Base-by-base conservation (phyloP, 164 flowering plant species). In the Vitis cinerea region DNA sequence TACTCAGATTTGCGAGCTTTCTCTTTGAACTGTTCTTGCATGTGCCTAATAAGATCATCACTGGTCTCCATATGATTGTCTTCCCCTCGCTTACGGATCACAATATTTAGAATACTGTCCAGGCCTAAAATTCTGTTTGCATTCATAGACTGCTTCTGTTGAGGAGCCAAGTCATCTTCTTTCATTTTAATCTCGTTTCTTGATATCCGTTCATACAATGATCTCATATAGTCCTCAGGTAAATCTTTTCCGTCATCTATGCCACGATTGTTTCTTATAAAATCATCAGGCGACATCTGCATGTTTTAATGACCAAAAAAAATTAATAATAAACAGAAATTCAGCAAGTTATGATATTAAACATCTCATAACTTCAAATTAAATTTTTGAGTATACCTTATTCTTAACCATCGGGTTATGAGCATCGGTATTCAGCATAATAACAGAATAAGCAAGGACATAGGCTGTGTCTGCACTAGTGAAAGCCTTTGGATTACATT, bases 1-100 rank as follows among this genome's bases (percentile, higher is more conserved):
- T 90, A 96, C 99, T 96, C 98, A 70, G 99, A 82, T 80, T 92
- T 96, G 79, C 97, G 96, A 75, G 99, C 99, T 77, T 93, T 92
- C 79, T 93, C 97, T 81, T 96, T 93, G 72, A 96, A 93, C 72
- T 94, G 98, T 75, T 96, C 97, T 80, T 96, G 99, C 98, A 92
- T 90, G 74, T 94, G 95, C 79, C 85, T 88, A 72, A 93, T 88
- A 66, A 93, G 93, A 81, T 90, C 96, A 80, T 94, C 98, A 77
- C 98, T 90, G n/a, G 91, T 90, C 80, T 84, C 99, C 97, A 94
- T 72, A 58, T 84, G 69, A 59, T 68, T 79, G 6, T 84, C 97
- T 68, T 90, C 97, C 59, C 85, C 94, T 59, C 94, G 85, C 79
- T 90, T 96, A 55, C 91, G 97, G 66, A 94, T 82, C 72, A 92